Evolutionary conservation across 192 early-diverging fungal species (phyloP), one percentile per base, ranked within the genome.

Genomic region (Chytriomyces sp.): DNA sequence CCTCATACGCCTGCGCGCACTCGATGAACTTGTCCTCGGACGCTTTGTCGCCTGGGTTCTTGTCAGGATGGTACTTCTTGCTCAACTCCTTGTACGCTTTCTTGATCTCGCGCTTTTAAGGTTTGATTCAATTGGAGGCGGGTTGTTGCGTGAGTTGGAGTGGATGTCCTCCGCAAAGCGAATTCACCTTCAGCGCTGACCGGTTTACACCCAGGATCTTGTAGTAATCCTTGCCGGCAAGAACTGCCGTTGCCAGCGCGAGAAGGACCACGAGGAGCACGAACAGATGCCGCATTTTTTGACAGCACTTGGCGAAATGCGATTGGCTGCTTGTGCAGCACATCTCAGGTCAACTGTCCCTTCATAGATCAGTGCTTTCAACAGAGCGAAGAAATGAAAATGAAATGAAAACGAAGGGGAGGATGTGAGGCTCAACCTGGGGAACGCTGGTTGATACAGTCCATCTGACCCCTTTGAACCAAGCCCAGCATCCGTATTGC

Each of bases 1-100:
- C 44, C 22, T 49, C 44, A 49, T 49, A 49, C 14, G 44, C 44
- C 77, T 94, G 78, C 5, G 93, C 89, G 10, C 95, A 75, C 80
- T 95, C 91, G 36, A 96, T 89, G 73, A 97, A 97, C 76, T 94
- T 94, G 60, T 87, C 86, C 70, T 96, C 90, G 2, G 92, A 90
- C 36, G 86, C 82, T 65, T 93, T 90, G 76, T 97, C 86, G 28
- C 90, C 92, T 0, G 92, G 94, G 67, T 88, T 83, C 77, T 83
- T 85, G 65, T 88, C 84, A 19, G 73, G 73, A 59, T 68, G 72
- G 57, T 56, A 68, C 33, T 68, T 68, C n/a, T 22, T 28, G 25
- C 64, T 44, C 4, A 95, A 81, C 28, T 88, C 85, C 72, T 93
- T 96, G 85, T 98, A 99, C 33, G 92, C 90, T 74, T 93, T 93